Percentiles rank a stretch among this genome's conserved stretches.
These are phyloP conservation scores for Cordyceps fumosorosea DNA, from an alignment of 2,329 filamentous ascomycete genomes.

Conservation along the genomic window DNA sequence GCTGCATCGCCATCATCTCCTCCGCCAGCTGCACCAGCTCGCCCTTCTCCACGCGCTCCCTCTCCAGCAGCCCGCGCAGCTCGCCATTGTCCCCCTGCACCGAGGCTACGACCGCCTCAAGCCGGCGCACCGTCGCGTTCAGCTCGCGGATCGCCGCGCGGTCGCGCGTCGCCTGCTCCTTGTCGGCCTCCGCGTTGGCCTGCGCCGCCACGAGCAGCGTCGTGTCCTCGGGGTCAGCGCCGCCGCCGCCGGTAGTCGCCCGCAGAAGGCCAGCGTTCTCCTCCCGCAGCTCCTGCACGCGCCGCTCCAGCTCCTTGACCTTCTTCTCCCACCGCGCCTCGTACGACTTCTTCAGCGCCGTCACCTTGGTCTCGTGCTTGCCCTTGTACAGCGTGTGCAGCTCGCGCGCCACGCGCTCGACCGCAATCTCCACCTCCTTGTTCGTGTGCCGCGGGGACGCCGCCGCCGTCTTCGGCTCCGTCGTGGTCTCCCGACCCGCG, in stretches of 20 bases:
- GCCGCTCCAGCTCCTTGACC: constrained; percentile 67
- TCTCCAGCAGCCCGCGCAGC: constrained; percentile 59
- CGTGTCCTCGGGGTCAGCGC: constrained; percentile 49
- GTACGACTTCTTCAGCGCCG: constrained; percentile 78
- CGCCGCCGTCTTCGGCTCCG: constrained; percentile 14
- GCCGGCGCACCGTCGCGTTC: constrained; percentile 66
- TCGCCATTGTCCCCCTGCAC: constrained; percentile 64
- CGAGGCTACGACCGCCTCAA: constrained; percentile 64
- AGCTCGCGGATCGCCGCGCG: constrained; percentile 62
- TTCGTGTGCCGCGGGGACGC: constrained; percentile 13
- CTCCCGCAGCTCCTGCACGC: constrained; percentile 59
- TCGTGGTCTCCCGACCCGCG: constrained; percentile 49
- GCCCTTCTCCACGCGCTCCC: constrained; percentile 75
- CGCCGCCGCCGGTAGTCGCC: constrained; percentile 47
- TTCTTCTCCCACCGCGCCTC: constrained; percentile 87
- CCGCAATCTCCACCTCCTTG: constrained; percentile 72
- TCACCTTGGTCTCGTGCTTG: constrained; percentile 95
- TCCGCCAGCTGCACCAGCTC: constrained; percentile 76
- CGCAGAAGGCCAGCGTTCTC: constrained; percentile 70
- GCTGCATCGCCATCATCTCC: constrained; percentile 66
- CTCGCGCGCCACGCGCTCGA: constrained; percentile 89
- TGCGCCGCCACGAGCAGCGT: constrained; percentile 23
- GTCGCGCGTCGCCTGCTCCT: constrained; percentile 54
- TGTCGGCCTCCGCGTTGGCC: constrained; percentile 41
- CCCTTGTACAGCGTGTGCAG: constrained; percentile 90